Percentiles rank a stretch among this genome's conserved stretches.
Evolutionary conservation across 139 green algal species (phyloP).

Genomic region (Tetradesmus obliquus): DNA sequence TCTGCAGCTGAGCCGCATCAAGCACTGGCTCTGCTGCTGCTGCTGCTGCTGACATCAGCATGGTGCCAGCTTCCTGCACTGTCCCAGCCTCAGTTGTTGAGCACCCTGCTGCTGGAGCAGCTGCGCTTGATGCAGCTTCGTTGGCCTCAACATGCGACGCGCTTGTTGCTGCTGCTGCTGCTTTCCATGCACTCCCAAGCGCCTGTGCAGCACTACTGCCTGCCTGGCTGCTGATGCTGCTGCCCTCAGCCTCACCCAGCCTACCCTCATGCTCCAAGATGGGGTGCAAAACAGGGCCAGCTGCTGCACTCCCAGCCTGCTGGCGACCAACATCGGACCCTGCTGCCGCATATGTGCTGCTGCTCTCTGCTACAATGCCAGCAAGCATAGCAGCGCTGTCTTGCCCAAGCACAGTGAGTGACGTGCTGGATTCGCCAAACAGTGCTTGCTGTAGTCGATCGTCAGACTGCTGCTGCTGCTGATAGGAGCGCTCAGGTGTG

Average conservation of each 20-base stretch:
- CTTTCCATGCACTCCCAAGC: background rate
- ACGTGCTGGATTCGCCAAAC: conserved; percentile 19
- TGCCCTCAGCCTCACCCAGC: background rate
- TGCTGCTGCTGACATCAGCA: background rate
- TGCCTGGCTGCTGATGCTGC: background rate
- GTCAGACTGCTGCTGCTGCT: background rate
- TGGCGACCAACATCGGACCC: background rate
- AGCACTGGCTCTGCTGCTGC: background rate
- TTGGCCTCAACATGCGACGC: background rate
- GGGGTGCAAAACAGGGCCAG: background rate
- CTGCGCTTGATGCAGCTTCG: background rate
- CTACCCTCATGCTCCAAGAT: background rate
- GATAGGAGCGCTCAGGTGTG: background rate
- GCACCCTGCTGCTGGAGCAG: conserved; percentile 8
- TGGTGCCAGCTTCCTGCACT: background rate
- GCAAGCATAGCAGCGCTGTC: background rate
- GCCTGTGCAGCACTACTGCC: background rate
- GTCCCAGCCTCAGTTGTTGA: background rate
- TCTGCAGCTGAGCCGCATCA: background rate
- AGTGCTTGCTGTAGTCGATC: background rate
- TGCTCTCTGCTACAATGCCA: background rate
- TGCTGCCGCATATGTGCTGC: background rate
- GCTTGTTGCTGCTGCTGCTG: conserved; percentile 18
- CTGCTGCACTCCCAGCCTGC: background rate
- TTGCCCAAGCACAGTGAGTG: background rate